These are phyloP conservation scores for Schizophyllum commune DNA, from an alignment of 1,284 basidiomycete species.

Conservation along the genomic window DNA sequence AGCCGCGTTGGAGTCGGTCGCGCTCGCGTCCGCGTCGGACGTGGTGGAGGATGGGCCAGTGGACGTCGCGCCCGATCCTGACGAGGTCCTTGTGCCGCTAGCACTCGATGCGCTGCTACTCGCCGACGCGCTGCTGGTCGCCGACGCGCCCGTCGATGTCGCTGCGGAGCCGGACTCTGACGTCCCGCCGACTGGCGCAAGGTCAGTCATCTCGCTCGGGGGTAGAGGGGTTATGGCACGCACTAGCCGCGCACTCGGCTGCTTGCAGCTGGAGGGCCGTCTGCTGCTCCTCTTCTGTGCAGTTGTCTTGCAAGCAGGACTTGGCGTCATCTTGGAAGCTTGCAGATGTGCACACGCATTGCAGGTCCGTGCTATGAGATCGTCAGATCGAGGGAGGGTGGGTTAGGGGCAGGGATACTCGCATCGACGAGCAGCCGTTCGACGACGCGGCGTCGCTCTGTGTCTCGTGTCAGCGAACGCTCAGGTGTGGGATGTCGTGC, in stretches of 20 bases:
- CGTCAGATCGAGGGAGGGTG: not conserved
- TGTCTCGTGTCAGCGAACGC: not conserved
- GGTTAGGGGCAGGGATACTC: not conserved
- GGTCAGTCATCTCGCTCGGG: not conserved
- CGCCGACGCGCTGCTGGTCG: not conserved
- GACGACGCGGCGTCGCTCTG: not conserved
- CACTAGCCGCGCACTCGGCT: conserved; percentile 6
- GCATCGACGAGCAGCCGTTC: not conserved
- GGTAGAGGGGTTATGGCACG: not conserved
- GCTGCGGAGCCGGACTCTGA: too few relatives aligned
- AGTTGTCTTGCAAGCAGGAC: conserved; percentile 6
- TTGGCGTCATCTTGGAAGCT: conserved; percentile 4
- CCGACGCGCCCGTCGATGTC: too few relatives aligned
- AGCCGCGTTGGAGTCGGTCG: not conserved
- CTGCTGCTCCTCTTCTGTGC: not conserved
- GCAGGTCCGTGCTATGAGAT: conserved; percentile 5
- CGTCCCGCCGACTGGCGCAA: not conserved
- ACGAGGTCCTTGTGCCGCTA: not conserved
- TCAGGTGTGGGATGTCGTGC: not conserved
- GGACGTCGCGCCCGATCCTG: not conserved
- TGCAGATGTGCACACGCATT: conserved; percentile 10
- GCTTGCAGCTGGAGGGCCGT: not conserved
- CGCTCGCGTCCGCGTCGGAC: not conserved
- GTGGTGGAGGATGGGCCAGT: not conserved
- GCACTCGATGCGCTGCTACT: not conserved